phyloP scores from a whole-genome alignment of 2,329 filamentous ascomycete species.

The Ampelomyces quisqualis region DNA sequence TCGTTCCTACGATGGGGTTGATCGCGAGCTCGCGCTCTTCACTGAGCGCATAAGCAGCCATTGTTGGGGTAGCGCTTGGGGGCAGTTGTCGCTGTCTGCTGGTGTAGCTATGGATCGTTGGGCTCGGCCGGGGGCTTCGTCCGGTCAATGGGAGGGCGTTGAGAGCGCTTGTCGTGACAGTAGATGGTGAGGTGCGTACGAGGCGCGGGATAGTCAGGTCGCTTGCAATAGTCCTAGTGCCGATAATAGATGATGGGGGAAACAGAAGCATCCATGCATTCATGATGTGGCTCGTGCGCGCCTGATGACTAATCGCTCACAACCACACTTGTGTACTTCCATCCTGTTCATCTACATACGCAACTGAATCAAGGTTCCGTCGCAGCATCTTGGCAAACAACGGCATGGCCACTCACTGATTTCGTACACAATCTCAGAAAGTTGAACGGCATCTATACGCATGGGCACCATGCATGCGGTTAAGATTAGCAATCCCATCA shows the following conservation, averaged over 20 bases:
- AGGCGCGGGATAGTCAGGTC: not conserved
- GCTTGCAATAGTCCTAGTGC: too few relatives aligned
- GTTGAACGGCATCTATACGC: too few relatives aligned
- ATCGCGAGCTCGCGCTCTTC: constrained; percentile 75
- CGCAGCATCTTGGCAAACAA: too few relatives aligned
- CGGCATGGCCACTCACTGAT: too few relatives aligned
- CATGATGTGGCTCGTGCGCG: not conserved
- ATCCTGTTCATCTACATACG: not conserved
- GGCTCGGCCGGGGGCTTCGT: constrained; percentile 3
- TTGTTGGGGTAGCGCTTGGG: constrained; percentile 1
- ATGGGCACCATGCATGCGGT: too few relatives aligned
- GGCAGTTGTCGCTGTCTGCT: not conserved
- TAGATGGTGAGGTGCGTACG: constrained; percentile 1
- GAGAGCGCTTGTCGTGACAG: constrained; percentile 1
- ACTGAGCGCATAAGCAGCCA: constrained; percentile 55
- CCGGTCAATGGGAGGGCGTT: not conserved
- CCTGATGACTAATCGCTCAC: not conserved
- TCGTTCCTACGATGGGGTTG: constrained; percentile 74
- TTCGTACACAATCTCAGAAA: too few relatives aligned
- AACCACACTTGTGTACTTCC: not conserved
- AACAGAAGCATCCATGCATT: too few relatives aligned
- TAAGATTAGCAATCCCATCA: too few relatives aligned
- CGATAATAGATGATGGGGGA: too few relatives aligned
- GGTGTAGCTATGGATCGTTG: not conserved
- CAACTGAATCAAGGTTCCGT: too few relatives aligned